Conservation (phyloP, 2,329 filamentous ascomycete genomes). For the Tolypocladium amazonense region DNA sequence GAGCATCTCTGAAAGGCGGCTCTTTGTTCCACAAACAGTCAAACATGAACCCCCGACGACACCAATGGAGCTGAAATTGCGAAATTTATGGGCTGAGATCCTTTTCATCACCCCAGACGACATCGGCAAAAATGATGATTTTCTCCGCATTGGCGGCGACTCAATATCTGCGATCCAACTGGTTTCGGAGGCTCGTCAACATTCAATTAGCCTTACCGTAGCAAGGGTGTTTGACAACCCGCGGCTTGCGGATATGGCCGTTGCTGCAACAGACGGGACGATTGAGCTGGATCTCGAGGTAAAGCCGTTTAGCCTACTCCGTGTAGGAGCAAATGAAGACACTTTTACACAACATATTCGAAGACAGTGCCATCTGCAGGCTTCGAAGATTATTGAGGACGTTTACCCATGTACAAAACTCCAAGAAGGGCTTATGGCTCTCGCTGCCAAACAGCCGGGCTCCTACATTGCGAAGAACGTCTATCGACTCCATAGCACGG, state of each 20-base stretch:
- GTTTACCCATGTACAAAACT: not conserved
- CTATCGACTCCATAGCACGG: not conserved
- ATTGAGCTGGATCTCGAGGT: not conserved
- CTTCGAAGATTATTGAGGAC: not conserved
- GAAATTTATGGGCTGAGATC: conserved; percentile 7
- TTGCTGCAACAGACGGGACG: not conserved
- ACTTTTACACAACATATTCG: not conserved
- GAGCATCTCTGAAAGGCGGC: not conserved
- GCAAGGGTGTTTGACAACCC: not conserved
- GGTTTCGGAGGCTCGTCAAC: not conserved
- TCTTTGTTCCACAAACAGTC: not conserved
- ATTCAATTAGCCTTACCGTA: not conserved
- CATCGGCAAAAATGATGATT: conserved; percentile 2
- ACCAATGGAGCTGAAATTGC: conserved; percentile 1
- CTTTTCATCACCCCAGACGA: conserved; percentile 1
- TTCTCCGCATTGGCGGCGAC: not conserved
- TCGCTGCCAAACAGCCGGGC: not conserved
- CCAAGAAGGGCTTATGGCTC: not conserved
- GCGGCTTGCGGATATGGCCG: not conserved
- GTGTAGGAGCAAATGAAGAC: not conserved
- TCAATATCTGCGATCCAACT: not conserved
- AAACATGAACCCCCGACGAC: conserved; percentile 5
- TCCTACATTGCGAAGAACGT: not conserved
- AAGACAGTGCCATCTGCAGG: not conserved
- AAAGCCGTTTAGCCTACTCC: not conserved